phyloP scores from a whole-genome alignment of 805 yeast genomes.

The Yamadazyma ubonensis region DNA sequence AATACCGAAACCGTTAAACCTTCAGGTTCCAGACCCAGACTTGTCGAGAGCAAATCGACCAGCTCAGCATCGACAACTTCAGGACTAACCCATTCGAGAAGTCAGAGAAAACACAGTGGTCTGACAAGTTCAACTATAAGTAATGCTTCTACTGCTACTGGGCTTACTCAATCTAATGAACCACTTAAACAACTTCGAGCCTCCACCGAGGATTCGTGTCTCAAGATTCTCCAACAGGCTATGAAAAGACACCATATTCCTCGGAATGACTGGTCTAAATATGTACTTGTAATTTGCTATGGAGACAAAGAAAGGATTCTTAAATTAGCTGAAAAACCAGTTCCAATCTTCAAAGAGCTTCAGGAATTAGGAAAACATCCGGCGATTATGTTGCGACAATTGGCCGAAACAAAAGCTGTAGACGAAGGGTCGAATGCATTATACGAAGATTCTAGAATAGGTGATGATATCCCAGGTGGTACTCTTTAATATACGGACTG shows the following conservation, averaged over 20 bases:
- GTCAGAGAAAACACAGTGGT: conserved; percentile 15
- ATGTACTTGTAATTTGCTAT: conserved; percentile 84
- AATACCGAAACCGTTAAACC: conserved; percentile 4
- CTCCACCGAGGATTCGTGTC: conserved; percentile 87
- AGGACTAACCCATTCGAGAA: conserved; percentile 6
- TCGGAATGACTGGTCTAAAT: conserved; percentile 80
- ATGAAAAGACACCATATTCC: conserved; percentile 80
- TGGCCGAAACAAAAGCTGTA: conserved; percentile 45
- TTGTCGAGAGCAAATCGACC: conserved; percentile 24
- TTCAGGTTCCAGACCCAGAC: conserved; percentile 20
- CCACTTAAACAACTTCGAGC: conserved; percentile 83
- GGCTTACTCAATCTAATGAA: conserved; percentile 35
- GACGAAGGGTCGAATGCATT: conserved; percentile 24
- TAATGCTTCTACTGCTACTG: conserved; percentile 7
- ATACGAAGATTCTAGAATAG: conserved; percentile 40
- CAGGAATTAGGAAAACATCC: conserved; percentile 86
- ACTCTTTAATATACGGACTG: conserved; percentile 22
- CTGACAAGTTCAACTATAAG: conserved; percentile 10
- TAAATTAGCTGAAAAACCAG: conserved; percentile 85
- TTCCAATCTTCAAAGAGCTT: conserved; percentile 76
- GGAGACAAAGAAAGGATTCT: conserved; percentile 87
- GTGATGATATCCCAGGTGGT: conserved; percentile 47
- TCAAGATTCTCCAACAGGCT: conserved; percentile 82
- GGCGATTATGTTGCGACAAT: conserved; percentile 85
- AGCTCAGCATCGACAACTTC: conserved; percentile 24